Base-by-base conservation (phyloP, 2,329 filamentous ascomycete species). In the Pseudogymnoascus sp. region DNA sequence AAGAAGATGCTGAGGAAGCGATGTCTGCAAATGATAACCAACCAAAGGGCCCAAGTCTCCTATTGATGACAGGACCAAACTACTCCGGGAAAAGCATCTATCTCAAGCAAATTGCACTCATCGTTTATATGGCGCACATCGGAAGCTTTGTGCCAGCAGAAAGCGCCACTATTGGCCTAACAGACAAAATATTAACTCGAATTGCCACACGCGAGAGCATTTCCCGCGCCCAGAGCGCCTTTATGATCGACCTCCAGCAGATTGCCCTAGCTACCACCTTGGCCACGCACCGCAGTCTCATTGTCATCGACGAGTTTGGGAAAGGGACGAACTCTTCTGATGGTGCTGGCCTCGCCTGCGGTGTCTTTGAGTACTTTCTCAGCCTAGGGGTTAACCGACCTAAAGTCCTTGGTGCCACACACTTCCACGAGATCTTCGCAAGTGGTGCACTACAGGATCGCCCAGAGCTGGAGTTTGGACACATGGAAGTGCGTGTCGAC, bases 81-180 rank as follows among this genome's bases (percentile, higher is more conserved):
- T 95, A 94, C 73, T 97, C 94, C 0, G 94, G 94, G 0, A 99
- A 99, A 75, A 97, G 92, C 69, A 85, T 97, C 0, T 97, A 96
- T 74, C 81, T 97, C 72, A 99, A 96, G 74, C 93, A 99, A 73
- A 84, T 91, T 33, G 94, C 92, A 4, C 78, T 97, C 60, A 94
- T 96, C 64, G 87, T 96, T 12, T 97, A 94, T 72, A 82, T 99
- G 74, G 91, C 94, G 0, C 94, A 99, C 71, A 84, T 96, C 62
- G 94, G 94, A 61, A 93, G 91, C 73, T 97, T 90, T 72, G 90
- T 99, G 1, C 93, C 94, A 1, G 93, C 92, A 1, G 81, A 86
- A 14, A 78, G 75, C 28, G 93, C 92, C 7, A 82, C 76, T 0
- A 87, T 99, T 66, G 93, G 94, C 0, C 76, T 97, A 37, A 97